Evolutionary conservation across 805 yeast species (phyloP).

Genomic region (Blastobotrys terrestris): DNA sequence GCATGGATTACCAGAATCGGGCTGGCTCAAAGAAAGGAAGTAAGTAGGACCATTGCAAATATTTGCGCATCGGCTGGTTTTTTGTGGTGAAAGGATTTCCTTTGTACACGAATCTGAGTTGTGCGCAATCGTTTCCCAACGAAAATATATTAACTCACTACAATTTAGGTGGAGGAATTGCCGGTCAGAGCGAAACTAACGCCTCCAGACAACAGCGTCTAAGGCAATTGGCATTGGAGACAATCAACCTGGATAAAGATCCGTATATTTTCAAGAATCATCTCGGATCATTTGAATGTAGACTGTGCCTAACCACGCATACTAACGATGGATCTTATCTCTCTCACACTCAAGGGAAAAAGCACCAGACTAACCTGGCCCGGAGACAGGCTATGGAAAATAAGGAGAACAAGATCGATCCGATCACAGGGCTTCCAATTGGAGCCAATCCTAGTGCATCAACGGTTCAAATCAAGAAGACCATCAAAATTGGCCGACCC

Average conservation of each 20-base stretch:
- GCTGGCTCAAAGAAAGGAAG: constrained; percentile 84
- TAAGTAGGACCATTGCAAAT: constrained; percentile 8
- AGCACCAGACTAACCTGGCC: constrained; percentile 70
- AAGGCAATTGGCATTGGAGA: constrained; percentile 49
- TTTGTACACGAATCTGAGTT: no score
- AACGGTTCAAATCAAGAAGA: constrained; percentile 39
- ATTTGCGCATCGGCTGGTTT: no score
- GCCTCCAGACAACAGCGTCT: constrained; percentile 63
- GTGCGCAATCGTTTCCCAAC: not conserved
- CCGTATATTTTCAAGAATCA: constrained; percentile 84
- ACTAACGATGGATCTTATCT: constrained; percentile 72
- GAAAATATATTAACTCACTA: not conserved
- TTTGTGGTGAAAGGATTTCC: no score
- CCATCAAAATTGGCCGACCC: constrained; percentile 70
- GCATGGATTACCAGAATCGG: constrained; percentile 83
- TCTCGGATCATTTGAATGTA: constrained; percentile 79
- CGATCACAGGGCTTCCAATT: constrained; percentile 10
- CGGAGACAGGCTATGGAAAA: constrained; percentile 46
- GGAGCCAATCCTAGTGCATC: constrained; percentile 23
- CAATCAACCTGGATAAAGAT: constrained; percentile 43
- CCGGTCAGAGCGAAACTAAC: constrained; percentile 64
- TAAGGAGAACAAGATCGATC: constrained; percentile 25
- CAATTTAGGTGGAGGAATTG: constrained; percentile 69
- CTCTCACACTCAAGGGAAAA: constrained; percentile 77
- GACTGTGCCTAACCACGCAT: constrained; percentile 78